phyloP scores from a whole-genome alignment of 1,139 yeast genomes.

The Yamadazyma blattariae region DNA sequence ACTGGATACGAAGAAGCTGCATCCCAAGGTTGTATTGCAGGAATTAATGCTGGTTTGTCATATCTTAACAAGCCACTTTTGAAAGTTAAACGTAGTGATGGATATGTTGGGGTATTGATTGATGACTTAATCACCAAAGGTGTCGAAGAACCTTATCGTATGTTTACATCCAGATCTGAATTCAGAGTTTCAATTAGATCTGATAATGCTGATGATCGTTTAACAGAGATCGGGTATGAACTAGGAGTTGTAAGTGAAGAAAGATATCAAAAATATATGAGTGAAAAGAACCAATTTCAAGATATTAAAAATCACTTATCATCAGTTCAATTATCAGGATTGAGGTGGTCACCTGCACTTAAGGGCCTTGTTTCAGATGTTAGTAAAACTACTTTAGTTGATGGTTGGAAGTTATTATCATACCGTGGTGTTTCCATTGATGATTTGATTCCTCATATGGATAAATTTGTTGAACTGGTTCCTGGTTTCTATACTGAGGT shows the following conservation, averaged over 20 bases:
- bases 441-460: slow-evolving; percentile 32
- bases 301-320: slow-evolving; percentile 45
- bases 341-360: slow-evolving; percentile 58
- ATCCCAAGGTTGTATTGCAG: slow-evolving; percentile 93
- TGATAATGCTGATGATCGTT: slow-evolving; percentile 87
- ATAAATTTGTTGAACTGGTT: slow-evolving; percentile 15
- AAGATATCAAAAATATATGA: slow-evolving; percentile 51
- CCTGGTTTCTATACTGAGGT: slow-evolving; percentile 27
- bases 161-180: slow-evolving; percentile 97
- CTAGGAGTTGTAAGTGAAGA: slow-evolving; percentile 65
- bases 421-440: slow-evolving; percentile 33
- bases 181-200: slow-evolving; percentile 86
- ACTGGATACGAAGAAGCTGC: slow-evolving; percentile 99
- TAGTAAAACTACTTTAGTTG: slow-evolving; percentile 27
- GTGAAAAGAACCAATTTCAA: slow-evolving; percentile 48
- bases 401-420: slow-evolving; percentile 46
- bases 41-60: slow-evolving; percentile 82
- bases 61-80: slow-evolving; percentile 43
- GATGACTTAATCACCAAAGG: slow-evolving; percentile 96
- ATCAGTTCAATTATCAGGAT: slow-evolving; percentile 46
- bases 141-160: slow-evolving; percentile 94
- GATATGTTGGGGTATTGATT: slow-evolving; percentile 86
- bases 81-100: slow-evolving; percentile 70
- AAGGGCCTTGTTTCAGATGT: slow-evolving; percentile 48
- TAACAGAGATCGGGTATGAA: slow-evolving; percentile 66